These are phyloP conservation scores for Boletus rufocinnamomeus DNA, from an alignment of 768 basidiomycete species.

Conservation along the genomic window DNA sequence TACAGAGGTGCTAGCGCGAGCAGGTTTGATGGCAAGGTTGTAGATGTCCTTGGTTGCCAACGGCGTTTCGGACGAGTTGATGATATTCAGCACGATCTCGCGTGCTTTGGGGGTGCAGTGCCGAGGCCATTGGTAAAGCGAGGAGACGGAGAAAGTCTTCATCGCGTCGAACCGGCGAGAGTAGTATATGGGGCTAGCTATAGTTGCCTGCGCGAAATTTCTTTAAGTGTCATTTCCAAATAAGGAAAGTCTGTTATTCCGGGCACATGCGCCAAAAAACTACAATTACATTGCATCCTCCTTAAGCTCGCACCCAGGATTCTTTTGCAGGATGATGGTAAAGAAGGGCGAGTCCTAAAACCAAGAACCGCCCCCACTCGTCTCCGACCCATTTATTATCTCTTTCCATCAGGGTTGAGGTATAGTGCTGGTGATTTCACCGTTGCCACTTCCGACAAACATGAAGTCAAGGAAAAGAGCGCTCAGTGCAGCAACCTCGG, in stretches of 20 bases:
- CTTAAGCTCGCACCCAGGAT: slow-evolving; percentile 85
- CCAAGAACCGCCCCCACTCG: slow-evolving; percentile 94
- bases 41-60: slow-evolving; percentile 33
- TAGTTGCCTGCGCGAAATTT: neutral
- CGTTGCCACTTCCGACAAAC: slow-evolving; percentile 93
- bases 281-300: slow-evolving; percentile 85
- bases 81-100: slow-evolving; percentile 23
- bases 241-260: slow-evolving; percentile 7
- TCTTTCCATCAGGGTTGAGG: slow-evolving; percentile 83
- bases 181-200: no score
- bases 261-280: slow-evolving; percentile 13
- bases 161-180: slow-evolving; percentile 1
- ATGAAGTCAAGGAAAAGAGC: slow-evolving; percentile 92
- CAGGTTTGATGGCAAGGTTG: slow-evolving; percentile 19
- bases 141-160: slow-evolving; percentile 17
- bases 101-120: slow-evolving; percentile 27
- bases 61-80: slow-evolving; percentile 24
- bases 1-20: slow-evolving; percentile 27
- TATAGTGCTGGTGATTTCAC: slow-evolving; percentile 89
- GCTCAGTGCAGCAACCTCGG: slow-evolving; percentile 87
- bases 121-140: slow-evolving; percentile 27
- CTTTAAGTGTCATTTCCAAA: neutral
- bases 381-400: slow-evolving; percentile 76
- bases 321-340: slow-evolving; percentile 90
- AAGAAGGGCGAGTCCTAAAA: slow-evolving; percentile 83